Conservation (phyloP, 495 filamentous ascomycete species). For the Parmelia sp. region DNA sequence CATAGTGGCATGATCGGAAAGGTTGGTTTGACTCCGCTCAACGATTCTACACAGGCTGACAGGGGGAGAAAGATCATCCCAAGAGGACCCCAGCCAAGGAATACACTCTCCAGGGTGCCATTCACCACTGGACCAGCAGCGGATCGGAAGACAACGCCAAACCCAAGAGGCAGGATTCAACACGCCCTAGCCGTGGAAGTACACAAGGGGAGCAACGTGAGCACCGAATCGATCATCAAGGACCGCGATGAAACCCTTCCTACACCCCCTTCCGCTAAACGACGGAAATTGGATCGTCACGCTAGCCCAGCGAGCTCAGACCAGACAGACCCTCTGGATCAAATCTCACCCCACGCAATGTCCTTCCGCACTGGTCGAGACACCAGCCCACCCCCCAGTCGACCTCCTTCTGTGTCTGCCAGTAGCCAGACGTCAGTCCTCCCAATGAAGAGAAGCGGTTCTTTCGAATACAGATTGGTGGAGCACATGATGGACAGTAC, state of each 20-base stretch:
- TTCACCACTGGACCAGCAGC: background rate
- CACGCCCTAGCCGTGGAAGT: conserved; percentile 7
- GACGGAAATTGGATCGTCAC: conserved; percentile 17
- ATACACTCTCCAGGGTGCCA: conserved; percentile 15
- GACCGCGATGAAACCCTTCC: background rate
- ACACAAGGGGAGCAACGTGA: conserved; percentile 18
- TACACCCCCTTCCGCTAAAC: conserved; percentile 12
- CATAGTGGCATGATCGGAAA: background rate
- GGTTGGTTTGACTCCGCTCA: background rate
- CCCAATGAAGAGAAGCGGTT: conserved; percentile 4
- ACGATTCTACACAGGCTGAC: background rate
- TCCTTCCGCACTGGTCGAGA: conserved; percentile 7
- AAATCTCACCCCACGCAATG: conserved; percentile 3
- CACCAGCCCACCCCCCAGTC: background rate
- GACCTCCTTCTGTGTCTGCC: conserved; percentile 7
- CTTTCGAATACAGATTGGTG: conserved; percentile 15
- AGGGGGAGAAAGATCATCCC: background rate
- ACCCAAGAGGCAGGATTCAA: background rate
- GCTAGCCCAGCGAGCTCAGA: conserved; percentile 10
- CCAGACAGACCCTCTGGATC: conserved; percentile 13
- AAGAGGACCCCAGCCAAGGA: conserved; percentile 17
- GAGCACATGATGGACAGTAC: conserved; percentile 21
- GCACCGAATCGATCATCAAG: background rate
- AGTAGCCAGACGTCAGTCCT: conserved; percentile 6
- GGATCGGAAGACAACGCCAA: conserved; percentile 6